These are phyloP conservation scores for Lasiosphaeriaceae sp. DNA, from an alignment of 495 filamentous ascomycete species.

Conservation along the genomic window DNA sequence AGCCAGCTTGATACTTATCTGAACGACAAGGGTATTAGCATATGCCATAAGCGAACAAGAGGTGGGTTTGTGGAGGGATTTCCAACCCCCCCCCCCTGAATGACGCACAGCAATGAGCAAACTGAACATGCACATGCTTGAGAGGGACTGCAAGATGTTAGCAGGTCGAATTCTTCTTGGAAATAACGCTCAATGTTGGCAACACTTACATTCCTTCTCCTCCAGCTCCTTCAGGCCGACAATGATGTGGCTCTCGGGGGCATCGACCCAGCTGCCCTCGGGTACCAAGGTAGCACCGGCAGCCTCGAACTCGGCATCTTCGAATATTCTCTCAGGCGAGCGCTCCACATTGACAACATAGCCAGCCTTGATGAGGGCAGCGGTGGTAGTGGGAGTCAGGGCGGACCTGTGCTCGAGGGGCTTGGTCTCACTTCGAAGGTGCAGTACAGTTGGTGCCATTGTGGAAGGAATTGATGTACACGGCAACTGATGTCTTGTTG, in stretches of 20 bases:
- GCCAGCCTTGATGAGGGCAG: constrained; percentile 75
- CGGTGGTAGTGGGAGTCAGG: constrained; percentile 59
- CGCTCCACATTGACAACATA: constrained; percentile 83
- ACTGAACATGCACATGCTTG: constrained; percentile 81
- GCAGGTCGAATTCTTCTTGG: background rate
- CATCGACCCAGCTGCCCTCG: constrained; percentile 73
- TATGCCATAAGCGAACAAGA: background rate
- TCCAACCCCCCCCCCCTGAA: background rate
- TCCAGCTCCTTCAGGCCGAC: constrained; percentile 93
- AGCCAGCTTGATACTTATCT: constrained; percentile 85
- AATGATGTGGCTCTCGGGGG: constrained; percentile 75
- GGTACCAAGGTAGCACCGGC: constrained; percentile 75
- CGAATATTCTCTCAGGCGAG: constrained; percentile 77
- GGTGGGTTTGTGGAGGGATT: background rate
- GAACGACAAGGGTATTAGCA: constrained; percentile 31
- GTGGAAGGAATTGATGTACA: constrained; percentile 8
- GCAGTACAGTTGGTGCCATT: constrained; percentile 41
- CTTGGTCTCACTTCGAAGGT: constrained; percentile 48
- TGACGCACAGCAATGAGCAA: constrained; percentile 54
- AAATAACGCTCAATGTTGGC: background rate
- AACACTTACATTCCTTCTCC: constrained; percentile 65
- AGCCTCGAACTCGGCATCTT: constrained; percentile 60
- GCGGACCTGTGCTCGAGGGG: constrained; percentile 56
- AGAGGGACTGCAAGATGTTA: constrained; percentile 56
- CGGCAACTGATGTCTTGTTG: too few species aligned